Evolutionary conservation across 2,329 filamentous ascomycete genomes (phyloP), one percentile per base, ranked within the genome.

Genomic region (Fusarium nygamai): DNA sequence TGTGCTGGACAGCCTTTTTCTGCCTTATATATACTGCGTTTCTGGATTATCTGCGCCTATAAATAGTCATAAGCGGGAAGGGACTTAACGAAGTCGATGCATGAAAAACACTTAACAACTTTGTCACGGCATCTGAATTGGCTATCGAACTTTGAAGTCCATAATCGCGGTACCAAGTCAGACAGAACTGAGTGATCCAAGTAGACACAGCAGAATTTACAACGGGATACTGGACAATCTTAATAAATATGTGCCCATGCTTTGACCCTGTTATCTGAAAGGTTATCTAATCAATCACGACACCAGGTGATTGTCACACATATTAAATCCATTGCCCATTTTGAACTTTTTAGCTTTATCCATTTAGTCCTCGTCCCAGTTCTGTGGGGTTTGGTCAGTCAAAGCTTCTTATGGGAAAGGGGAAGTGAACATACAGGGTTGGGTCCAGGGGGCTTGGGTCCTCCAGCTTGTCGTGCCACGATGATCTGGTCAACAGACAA

Each of bases 401-500:
- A 22, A 22, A n/a, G 9, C 64, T 64, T 54, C 31, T 63, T 34
- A 43, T 29, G 11, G 19, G 24, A 57, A 46, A 5, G 43, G 24
- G 27, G 24, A 48, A 22, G 27, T n/a, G 27, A 61, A 83, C 87
- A 80, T 81, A 88, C 87, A 51, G 95, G 93, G 85, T 98, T 98
- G 77, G 95, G 96, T 53, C 93, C 95, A 36, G 96, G 96, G 64
- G 96, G 96, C 89, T 99, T 99, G 29, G 97, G 96, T 43, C 96
- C 96, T 81, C 96, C 96, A 54, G 97, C 96, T 86, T 98, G 96
- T 85, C 96, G 92, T 73, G 97, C 95, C 66, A 99, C 96, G 82
- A 99, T 99, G 81, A 99, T 99, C 86, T 99, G 97, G 84, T 99
- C 96, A 44, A 99, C 96, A 54, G 95, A 97, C 74, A 99, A 87